Evolutionary conservation across 1,284 basidiomycete genomes (phyloP), one percentile per base, ranked within the genome.

Genomic region (Stereum hirsutum): DNA sequence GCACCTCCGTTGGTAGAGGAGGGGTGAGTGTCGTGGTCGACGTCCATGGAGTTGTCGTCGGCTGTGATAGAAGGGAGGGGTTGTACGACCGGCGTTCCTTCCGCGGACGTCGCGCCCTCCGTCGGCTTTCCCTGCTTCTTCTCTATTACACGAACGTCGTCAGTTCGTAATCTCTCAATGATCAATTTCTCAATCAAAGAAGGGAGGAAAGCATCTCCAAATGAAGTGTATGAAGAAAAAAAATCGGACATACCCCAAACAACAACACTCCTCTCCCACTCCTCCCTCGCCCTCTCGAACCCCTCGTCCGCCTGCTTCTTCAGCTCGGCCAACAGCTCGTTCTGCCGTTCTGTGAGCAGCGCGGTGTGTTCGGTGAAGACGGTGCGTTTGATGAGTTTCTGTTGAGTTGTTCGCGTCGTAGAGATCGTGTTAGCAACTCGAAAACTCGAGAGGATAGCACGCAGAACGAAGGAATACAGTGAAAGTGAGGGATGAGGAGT

Each of bases 311-410:
- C 78, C 26, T 80, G 62, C 14, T 61, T 56, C 24, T 65, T 64
- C 10, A 89, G 72, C 54, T 84, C 74, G 17, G 58, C 64, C 12
- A 89, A 63, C 0, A 88, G 58, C 33, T 70, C 69, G 1, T 84
- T 79, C 54, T 85, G 80, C 38, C 78, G 69, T 45, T 79, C 69
- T 1, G 69, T 64, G 12, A 89, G 66, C 17, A 86, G 63, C 39
- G 69, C 69, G 33, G 72, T 69, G 54, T 89, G 86, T 6, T 86
- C 82, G 0, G 62, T 54, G 60, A 82, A 88, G 12, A 89, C 74
- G 11, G 82, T 83, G 6, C 86, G 74, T 56, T 88, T 89, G 59
- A 88, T 87, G 23, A 90, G 70, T 75, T 89, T 89, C 84, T 88
- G 53, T 32, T 34, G 26, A 21, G 19, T 31, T 34, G 31, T 35